A percentile compares a stretch with the other conserved stretches of the same genome.
Conservation (phyloP, 257 asterid genomes). For the Fraxinus excelsior region DNA sequence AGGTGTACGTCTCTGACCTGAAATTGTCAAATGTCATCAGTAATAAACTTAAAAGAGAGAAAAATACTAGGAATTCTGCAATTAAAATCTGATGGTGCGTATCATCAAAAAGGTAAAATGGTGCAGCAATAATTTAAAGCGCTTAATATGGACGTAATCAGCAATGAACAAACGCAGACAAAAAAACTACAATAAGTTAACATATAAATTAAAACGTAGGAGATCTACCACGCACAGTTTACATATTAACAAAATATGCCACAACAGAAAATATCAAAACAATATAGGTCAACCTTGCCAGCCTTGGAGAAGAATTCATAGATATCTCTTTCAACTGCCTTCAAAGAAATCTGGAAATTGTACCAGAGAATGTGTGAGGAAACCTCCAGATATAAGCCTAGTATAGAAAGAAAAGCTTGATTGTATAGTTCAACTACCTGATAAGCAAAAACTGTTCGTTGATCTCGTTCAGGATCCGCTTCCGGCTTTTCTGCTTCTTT, state of each 20-base stretch:
- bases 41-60: not conserved
- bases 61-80: not conserved
- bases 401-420: conserved; percentile 6
- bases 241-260: not conserved
- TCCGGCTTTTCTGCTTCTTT: conserved; percentile 56
- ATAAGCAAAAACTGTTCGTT: conserved; percentile 78
- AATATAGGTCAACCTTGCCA: conserved; percentile 59
- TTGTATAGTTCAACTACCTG: conserved; percentile 49
- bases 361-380: conserved; percentile 26
- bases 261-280: conserved; percentile 12
- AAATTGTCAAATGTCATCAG: conserved; percentile 13
- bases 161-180: conserved; percentile 13
- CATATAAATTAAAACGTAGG: not conserved
- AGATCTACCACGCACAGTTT: not conserved
- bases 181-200: conserved; percentile 11
- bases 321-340: conserved; percentile 72
- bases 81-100: not conserved
- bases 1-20: conserved; percentile 80
- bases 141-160: conserved; percentile 1
- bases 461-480: conserved; percentile 74
- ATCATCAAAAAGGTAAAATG: not conserved
- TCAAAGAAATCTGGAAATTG: conserved; percentile 54
- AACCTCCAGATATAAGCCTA: conserved; percentile 27
- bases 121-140: not conserved
- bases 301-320: conserved; percentile 71